These are phyloP conservation scores for Monosporozyma yasuniensis DNA, from an alignment of 805 yeast genomes.

Conservation along the genomic window DNA sequence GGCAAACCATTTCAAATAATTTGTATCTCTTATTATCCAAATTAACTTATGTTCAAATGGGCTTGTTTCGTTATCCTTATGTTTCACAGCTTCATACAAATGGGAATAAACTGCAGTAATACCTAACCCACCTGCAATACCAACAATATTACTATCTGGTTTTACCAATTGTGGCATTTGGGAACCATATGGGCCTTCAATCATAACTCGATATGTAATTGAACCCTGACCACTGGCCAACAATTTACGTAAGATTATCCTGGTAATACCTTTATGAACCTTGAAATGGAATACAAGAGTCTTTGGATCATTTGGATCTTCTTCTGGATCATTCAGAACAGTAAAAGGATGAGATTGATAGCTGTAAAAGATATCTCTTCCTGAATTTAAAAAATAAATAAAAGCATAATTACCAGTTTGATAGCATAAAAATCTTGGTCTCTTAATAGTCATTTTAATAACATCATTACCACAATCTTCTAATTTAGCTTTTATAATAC, in stretches of 20 bases:
- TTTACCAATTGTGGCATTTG: constrained; percentile 30
- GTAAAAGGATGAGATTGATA: constrained; percentile 70
- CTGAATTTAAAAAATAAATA: constrained; percentile 45
- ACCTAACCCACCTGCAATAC: constrained; percentile 47
- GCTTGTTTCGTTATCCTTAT: constrained; percentile 6
- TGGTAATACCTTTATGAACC: constrained; percentile 52
- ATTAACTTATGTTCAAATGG: constrained; percentile 35
- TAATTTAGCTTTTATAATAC: constrained; percentile 17
- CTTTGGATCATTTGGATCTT: constrained; percentile 22
- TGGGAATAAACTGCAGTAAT: constrained; percentile 43
- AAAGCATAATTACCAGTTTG: constrained; percentile 50
- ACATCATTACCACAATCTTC: constrained; percentile 26
- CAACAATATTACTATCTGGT: constrained; percentile 33
- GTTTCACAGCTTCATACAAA: constrained; percentile 24
- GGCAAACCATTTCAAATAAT: constrained; percentile 42
- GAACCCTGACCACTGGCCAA: constrained; percentile 24
- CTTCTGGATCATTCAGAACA: constrained; percentile 33
- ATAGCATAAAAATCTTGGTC: constrained; percentile 42
- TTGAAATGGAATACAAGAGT: constrained; percentile 37
- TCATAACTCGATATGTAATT: constrained; percentile 33
- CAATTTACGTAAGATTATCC: constrained; percentile 31
- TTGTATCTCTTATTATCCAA: constrained; percentile 55
- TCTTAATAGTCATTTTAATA: constrained; percentile 34
- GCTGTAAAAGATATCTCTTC: constrained; percentile 39
- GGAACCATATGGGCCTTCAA: constrained; percentile 61